Conservation (phyloP, 306 rosid genomes). For the Vigna unguiculata region DNA sequence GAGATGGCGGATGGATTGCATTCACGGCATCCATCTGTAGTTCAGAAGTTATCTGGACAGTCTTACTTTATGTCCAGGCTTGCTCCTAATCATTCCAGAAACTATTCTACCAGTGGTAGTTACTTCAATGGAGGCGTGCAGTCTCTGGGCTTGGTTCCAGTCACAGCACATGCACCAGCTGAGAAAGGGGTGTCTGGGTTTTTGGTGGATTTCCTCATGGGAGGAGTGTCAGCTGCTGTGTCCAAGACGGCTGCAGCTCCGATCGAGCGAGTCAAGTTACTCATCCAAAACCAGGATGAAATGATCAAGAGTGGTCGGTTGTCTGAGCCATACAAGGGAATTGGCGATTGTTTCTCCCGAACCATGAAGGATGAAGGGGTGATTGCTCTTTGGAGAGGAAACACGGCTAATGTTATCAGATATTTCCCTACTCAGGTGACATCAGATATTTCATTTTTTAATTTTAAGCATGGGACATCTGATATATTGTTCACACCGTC, state of each 20-base stretch:
- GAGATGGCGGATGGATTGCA: slow-evolving; percentile 62
- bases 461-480: background rate
- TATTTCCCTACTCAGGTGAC: slow-evolving; percentile 89
- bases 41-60: slow-evolving; percentile 68
- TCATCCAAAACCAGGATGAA: slow-evolving; percentile 83
- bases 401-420: slow-evolving; percentile 86
- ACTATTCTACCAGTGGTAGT: slow-evolving; percentile 34
- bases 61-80: slow-evolving; percentile 66
- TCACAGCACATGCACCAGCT: slow-evolving; percentile 63
- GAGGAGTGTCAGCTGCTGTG: slow-evolving; percentile 85
- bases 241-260: slow-evolving; percentile 88
- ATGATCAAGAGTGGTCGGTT: slow-evolving; percentile 74
- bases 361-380: slow-evolving; percentile 79
- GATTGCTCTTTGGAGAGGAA: slow-evolving; percentile 79
- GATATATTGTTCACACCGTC: slow-evolving; percentile 1
- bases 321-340: slow-evolving; percentile 80
- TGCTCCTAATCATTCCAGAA: slow-evolving; percentile 51
- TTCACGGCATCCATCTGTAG: slow-evolving; percentile 57
- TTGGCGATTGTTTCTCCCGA: slow-evolving; percentile 72
- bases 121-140: slow-evolving; percentile 55
- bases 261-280: slow-evolving; percentile 75
- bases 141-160: slow-evolving; percentile 51
- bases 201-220: slow-evolving; percentile 75
- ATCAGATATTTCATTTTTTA: too few species aligned
- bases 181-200: slow-evolving; percentile 63